Percentiles rank a stretch among this genome's conserved stretches.
Evolutionary conservation across 2,329 filamentous ascomycete species (phyloP).

Genomic region (Cladosporium halotolerans): DNA sequence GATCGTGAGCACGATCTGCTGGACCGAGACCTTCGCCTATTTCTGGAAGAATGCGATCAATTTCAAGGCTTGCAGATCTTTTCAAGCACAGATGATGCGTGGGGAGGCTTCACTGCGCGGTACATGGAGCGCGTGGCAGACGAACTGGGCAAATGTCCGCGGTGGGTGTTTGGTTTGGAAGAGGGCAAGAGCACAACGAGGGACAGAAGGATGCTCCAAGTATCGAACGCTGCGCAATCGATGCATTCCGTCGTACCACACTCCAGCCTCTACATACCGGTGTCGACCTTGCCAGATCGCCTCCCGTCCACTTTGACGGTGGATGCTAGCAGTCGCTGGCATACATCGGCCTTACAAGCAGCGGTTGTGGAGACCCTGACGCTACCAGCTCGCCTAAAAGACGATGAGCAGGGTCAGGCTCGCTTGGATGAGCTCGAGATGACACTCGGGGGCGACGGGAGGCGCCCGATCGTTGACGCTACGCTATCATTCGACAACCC

Average conservation of each 20-base stretch:
- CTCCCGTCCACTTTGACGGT: constrained; percentile 55
- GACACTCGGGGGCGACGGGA: constrained; percentile 67
- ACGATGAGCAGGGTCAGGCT: constrained; percentile 37
- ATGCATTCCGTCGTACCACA: constrained; percentile 62
- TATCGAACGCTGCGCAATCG: constrained; percentile 69
- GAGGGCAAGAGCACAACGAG: constrained; percentile 42
- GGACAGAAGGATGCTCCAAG: constrained; percentile 58
- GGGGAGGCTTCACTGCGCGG: constrained; percentile 41
- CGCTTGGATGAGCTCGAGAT: constrained; percentile 59
- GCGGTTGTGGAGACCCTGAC: constrained; percentile 73
- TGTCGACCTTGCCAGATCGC: constrained; percentile 55
- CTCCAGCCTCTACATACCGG: constrained; percentile 70
- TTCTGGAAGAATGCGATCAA: constrained; percentile 88
- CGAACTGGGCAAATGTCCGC: constrained; percentile 79
- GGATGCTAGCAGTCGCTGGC: constrained; percentile 65
- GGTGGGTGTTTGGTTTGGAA: constrained; percentile 84
- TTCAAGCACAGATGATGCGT: constrained; percentile 48
- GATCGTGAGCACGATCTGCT: constrained; percentile 70
- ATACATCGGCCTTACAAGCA: constrained; percentile 68
- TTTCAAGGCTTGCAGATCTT: constrained; percentile 75
- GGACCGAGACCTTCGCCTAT: constrained; percentile 82
- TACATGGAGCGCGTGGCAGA: constrained; percentile 65
- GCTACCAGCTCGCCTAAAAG: constrained; percentile 64
- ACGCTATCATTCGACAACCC: constrained; percentile 55
- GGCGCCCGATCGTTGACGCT: constrained; percentile 70